A percentile compares a stretch with the other conserved stretches of the same genome.
These are phyloP conservation scores for Apiospora koreana DNA, from an alignment of 2,329 filamentous ascomycete species.

Conservation along the genomic window DNA sequence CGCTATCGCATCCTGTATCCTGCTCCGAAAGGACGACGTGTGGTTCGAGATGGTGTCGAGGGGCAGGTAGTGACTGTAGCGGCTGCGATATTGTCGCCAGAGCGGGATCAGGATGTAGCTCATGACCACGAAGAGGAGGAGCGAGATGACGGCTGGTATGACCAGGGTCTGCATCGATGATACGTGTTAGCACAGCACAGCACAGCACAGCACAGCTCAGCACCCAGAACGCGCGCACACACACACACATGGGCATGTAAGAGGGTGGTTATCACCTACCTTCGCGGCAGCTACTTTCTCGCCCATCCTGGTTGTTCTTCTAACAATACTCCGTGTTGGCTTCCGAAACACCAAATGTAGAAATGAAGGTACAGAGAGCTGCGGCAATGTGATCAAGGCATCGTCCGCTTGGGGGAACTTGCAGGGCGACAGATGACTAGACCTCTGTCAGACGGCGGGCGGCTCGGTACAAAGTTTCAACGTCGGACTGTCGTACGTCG, in stretches of 20 bases:
- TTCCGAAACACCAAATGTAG: neutral
- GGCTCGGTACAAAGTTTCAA: neutral
- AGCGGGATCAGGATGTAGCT: slow-evolving; percentile 67
- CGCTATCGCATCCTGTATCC: slow-evolving; percentile 44
- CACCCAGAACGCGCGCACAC: neutral
- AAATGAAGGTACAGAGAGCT: neutral
- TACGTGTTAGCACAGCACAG: neutral
- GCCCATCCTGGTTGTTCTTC: neutral
- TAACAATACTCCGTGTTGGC: neutral
- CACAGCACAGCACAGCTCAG: neutral
- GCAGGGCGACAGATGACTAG: neutral
- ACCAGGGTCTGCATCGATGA: slow-evolving; percentile 59
- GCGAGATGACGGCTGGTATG: slow-evolving; percentile 69
- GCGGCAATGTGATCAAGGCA: neutral
- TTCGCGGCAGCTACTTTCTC: slow-evolving; percentile 7
- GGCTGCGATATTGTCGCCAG: slow-evolving; percentile 68
- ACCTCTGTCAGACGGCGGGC: neutral
- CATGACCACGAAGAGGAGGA: slow-evolving; percentile 66
- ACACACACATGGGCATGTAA: neutral
- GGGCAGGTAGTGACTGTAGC: slow-evolving; percentile 75
- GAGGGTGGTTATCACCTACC: neutral
- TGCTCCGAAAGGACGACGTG: slow-evolving; percentile 54
- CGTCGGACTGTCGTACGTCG: neutral
- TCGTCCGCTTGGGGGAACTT: neutral
- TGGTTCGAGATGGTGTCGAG: slow-evolving; percentile 63